These are phyloP conservation scores for Mycosphaerella sp. DNA, from an alignment of 2,329 filamentous ascomycete species.

Conservation along the genomic window DNA sequence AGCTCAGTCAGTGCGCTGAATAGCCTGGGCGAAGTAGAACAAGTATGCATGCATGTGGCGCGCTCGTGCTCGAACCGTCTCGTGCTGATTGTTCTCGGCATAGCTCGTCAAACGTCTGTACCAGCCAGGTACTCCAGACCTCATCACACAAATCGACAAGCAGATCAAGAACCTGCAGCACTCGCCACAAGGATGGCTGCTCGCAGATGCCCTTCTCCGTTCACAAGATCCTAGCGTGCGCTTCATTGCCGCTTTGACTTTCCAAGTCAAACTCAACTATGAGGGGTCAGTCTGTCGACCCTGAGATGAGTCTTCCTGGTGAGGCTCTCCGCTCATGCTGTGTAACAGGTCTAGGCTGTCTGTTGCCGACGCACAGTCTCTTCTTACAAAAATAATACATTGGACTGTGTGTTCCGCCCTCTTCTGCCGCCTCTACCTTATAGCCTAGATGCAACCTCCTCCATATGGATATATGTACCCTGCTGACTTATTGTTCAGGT, in stretches of 20 bases:
- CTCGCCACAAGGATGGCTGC: constrained; percentile 74
- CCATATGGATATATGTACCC: not conserved
- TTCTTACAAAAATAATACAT: constrained; percentile 55
- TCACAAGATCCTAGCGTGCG: constrained; percentile 67
- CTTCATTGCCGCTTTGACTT: constrained; percentile 88
- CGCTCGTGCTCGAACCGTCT: not conserved
- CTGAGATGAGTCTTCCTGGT: constrained; percentile 29
- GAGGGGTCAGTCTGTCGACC: constrained; percentile 32
- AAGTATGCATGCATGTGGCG: constrained; percentile 17
- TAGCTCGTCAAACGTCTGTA: constrained; percentile 48
- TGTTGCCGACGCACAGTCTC: constrained; percentile 52
- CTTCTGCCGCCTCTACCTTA: not conserved
- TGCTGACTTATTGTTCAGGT: constrained; percentile 16
- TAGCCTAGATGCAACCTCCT: not conserved
- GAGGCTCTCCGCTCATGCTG: constrained; percentile 22
- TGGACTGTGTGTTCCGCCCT: constrained; percentile 49
- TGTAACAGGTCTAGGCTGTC: constrained; percentile 41
- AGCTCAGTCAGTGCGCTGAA: constrained; percentile 15
- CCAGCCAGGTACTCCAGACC: constrained; percentile 40
- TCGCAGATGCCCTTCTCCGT: constrained; percentile 69
- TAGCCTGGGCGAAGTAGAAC: constrained; percentile 21
- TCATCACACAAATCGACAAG: constrained; percentile 57
- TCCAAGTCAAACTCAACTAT: constrained; percentile 84
- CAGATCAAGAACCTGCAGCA: constrained; percentile 73
- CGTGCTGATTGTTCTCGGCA: not conserved